phyloP scores from a whole-genome alignment of 352 stramenopile species.

The Globisporangium nodosum region DNA sequence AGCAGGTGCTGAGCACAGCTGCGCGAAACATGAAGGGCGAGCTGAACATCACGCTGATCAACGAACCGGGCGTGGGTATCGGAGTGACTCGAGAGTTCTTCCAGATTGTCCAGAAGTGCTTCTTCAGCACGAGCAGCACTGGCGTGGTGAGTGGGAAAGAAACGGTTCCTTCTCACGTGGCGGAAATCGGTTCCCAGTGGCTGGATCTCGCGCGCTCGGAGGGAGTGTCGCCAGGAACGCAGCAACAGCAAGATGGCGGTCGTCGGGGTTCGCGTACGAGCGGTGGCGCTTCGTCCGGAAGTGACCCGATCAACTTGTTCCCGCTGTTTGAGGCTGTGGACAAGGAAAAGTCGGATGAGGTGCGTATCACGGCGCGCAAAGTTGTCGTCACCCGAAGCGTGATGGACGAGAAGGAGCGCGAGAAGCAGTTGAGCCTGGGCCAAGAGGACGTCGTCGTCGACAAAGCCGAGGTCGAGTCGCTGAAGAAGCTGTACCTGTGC shows the following conservation, averaged over 20 bases:
- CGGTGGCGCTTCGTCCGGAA: neutral
- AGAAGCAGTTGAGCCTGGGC: slow-evolving; percentile 25
- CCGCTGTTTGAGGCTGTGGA: slow-evolving; percentile 51
- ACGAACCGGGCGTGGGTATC: slow-evolving; percentile 58
- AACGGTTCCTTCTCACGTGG: slow-evolving; percentile 25
- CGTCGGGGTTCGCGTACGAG: neutral
- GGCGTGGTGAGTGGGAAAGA: neutral
- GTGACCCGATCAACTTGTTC: slow-evolving; percentile 35
- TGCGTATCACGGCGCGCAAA: slow-evolving; percentile 29
- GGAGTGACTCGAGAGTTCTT: slow-evolving; percentile 73
- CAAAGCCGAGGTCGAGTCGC: slow-evolving; percentile 21
- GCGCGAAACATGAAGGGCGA: slow-evolving; percentile 46
- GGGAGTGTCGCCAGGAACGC: slow-evolving; percentile 11
- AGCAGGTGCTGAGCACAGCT: slow-evolving; percentile 55
- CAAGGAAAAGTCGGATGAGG: slow-evolving; percentile 16
- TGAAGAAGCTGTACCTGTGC: slow-evolving; percentile 63
- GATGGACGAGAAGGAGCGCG: slow-evolving; percentile 29
- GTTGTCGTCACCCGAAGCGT: slow-evolving; percentile 25
- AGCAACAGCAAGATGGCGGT: neutral
- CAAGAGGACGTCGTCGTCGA: slow-evolving; percentile 38
- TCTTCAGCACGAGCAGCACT: slow-evolving; percentile 32
- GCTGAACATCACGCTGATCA: slow-evolving; percentile 57
- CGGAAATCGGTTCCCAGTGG: slow-evolving; percentile 59
- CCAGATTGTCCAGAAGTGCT: slow-evolving; percentile 59
- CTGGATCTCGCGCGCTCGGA: slow-evolving; percentile 46